Evolutionary conservation across 1,284 basidiomycete genomes (phyloP), one percentile per base, ranked within the genome.

Genomic region (Ganoderma sinense): DNA sequence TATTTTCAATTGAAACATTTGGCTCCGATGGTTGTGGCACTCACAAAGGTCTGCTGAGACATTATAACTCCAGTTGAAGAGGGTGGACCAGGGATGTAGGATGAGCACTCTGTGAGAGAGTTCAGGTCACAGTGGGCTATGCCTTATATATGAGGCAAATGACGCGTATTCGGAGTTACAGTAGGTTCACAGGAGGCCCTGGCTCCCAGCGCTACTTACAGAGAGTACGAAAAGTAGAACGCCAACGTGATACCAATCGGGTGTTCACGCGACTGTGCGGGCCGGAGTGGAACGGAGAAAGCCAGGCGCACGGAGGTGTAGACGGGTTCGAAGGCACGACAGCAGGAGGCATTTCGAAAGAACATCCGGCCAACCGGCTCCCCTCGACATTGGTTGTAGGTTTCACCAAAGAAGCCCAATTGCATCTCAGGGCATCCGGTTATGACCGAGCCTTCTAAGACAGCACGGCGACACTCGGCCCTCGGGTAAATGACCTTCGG

Each of bases 121-220:
- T 58, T 65, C 13, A 18, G 31, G 10, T 31, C 8, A 48, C 20
- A 10, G 18, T 20, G 39, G 26, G 40, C 67, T 67, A 67, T 64
- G 67, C 66, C 68, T 69, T 73, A 67, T 71, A 73, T 73, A 73
- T 64, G 63, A 36, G 48, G 43, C 6, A 48, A 58, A 53, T 41
- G 45, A 66, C 29, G 53, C 53, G 20, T 56, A 53, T 56, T 56
- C 29, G 20, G 23, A 53, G 45, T 60, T 64, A n/a, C n/a, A n/a
- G n/a, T n/a, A 66, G 45, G 20, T 59, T 67, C 67, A 64, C 66
- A 62, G 39, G 65, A 56, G 39, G 41, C 7, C 20, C 14, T 43
- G 45, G 13, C 14, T 39, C 41, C 29, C 62, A 60, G 69, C 68
- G 70, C 70, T 60, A 39, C 36, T 39, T 39, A 10, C 8, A 63